Percentiles rank a stretch among this genome's conserved stretches.
phyloP scores from a whole-genome alignment of 768 basidiomycete genomes.

The Suillus plorans region DNA sequence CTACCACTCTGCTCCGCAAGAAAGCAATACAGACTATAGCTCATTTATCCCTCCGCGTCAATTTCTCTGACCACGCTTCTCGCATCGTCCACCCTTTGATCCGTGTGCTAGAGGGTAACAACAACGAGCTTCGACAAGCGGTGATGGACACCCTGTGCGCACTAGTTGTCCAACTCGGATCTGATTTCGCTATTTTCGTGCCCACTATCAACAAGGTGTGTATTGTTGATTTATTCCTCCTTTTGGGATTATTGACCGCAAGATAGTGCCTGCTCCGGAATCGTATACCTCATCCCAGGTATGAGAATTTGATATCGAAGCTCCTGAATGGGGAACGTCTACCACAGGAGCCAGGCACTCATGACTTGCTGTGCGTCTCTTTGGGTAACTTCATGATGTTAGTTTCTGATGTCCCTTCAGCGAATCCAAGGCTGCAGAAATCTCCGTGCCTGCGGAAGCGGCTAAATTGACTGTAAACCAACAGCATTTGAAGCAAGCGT shows the following conservation, averaged over 20 bases:
- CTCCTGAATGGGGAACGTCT: conserved; percentile 90
- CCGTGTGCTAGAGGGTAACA: conserved; percentile 72
- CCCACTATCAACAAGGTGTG: conserved; percentile 93
- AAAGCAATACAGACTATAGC: conserved; percentile 91
- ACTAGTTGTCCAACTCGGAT: conserved; percentile 87
- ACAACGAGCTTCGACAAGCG: conserved; percentile 77
- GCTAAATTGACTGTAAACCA: conserved; percentile 94
- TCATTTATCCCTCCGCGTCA: conserved; percentile 85
- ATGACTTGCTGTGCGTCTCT: conserved; percentile 60
- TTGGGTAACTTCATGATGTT: conserved; percentile 2
- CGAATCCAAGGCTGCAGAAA: conserved; percentile 66
- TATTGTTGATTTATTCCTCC: neutral
- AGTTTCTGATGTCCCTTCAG: conserved; percentile 33
- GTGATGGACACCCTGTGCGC: conserved; percentile 95
- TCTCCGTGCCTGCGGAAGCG: conserved; percentile 81
- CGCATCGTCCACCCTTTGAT: conserved; percentile 95
- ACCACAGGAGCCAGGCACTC: conserved; percentile 76
- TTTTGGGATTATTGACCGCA: conserved; percentile 4
- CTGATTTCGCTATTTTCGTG: conserved; percentile 97
- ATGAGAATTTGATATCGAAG: conserved; percentile 86
- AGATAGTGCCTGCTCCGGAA: conserved; percentile 71
- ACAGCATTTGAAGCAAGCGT: conserved; percentile 94
- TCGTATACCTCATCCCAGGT: conserved; percentile 76
- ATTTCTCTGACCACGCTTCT: conserved; percentile 97
- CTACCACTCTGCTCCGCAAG: conserved; percentile 72